Evolutionary conservation across 495 filamentous ascomycete genomes (phyloP).

Genomic region (Annulohypoxylon moriforme): DNA sequence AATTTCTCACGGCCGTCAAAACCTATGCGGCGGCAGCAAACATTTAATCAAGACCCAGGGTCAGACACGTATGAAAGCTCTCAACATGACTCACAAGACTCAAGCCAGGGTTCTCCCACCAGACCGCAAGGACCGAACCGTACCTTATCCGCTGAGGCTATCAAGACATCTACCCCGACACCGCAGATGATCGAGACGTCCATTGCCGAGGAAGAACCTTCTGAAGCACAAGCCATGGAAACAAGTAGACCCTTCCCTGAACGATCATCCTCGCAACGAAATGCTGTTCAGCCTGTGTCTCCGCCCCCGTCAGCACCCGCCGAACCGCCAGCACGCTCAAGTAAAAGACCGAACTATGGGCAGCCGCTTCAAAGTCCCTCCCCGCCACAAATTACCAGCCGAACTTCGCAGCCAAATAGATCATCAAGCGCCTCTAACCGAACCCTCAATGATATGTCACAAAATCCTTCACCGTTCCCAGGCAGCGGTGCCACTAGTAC

Average conservation of each 20-base stretch:
- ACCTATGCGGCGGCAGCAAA: constrained; percentile 58
- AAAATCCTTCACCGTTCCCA: constrained; percentile 72
- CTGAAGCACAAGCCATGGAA: constrained; percentile 33
- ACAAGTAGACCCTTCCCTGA: constrained; percentile 55
- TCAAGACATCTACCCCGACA: constrained; percentile 55
- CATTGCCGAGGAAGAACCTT: constrained; percentile 59
- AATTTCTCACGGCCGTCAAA: constrained; percentile 65
- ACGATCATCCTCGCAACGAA: constrained; percentile 66
- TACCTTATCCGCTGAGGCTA: constrained; percentile 36
- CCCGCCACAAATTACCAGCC: constrained; percentile 30
- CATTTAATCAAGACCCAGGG: constrained; percentile 50
- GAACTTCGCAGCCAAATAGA: constrained; percentile 30
- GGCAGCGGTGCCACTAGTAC: constrained; percentile 75
- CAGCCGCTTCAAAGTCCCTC: constrained; percentile 47
- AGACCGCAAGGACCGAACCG: constrained; percentile 40
- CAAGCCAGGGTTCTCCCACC: constrained; percentile 21
- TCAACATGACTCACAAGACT: constrained; percentile 24
- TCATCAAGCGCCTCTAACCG: constrained; percentile 45
- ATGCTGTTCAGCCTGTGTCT: constrained; percentile 31
- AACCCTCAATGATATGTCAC: constrained; percentile 70
- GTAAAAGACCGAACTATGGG: constrained; percentile 55
- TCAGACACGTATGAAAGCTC: constrained; percentile 33
- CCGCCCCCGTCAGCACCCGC: constrained; percentile 40
- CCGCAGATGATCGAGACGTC: constrained; percentile 79
- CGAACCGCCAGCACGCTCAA: constrained; percentile 63